Base-by-base conservation (phyloP, 441 rosid genomes). In the Erysimum cheiri region DNA sequence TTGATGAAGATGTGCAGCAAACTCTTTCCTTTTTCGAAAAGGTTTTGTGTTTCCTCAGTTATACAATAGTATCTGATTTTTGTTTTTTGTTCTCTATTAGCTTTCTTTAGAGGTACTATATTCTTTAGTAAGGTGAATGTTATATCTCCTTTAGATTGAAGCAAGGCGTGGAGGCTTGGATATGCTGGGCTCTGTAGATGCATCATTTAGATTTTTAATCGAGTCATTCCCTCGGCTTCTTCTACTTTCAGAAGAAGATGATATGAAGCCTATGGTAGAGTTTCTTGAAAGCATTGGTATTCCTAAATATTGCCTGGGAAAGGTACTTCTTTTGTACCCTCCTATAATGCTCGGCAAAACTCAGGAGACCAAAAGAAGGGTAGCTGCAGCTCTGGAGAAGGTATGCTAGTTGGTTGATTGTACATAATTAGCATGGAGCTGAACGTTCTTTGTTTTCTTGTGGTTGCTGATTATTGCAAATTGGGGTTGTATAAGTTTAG, bases 161-260 rank as follows among this genome's bases (percentile, higher is more conserved):
- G 98, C 97, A 63, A 85, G 94, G 77, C 93, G 95, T 59, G 98
- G 98, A 76, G 98, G 98, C 56, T 78, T 91, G 63, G 84, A 85
- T 54, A 85, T 78, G 87, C 31, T 93, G 70, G 91, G 87, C 14
- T 76, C 79, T 60, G 77, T 67, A 17, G 91, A 88, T 77, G 83
- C 78, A 14, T 77, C 88, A 63, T 88, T 93, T 70, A 79, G 81
- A 11, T 83, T 77, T 72, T 68, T 93, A 32, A 76, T 91, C 39
- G 96, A 91, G 82, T 91, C 97, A 32, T 91, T 93, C 79, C 97
- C 98, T 2, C 90, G 77, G 44, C 78, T 89, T 79, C 92, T 93
- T 73, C 70, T 81, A 69, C 69, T 91, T 67, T 73, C 92, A 7
- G 76, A 79, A 71, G 93, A 87, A 19, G 77, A 84, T 52, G 90